phyloP scores from a whole-genome alignment of 108 stramenopile species.

The Chaetoceros muelleri region DNA sequence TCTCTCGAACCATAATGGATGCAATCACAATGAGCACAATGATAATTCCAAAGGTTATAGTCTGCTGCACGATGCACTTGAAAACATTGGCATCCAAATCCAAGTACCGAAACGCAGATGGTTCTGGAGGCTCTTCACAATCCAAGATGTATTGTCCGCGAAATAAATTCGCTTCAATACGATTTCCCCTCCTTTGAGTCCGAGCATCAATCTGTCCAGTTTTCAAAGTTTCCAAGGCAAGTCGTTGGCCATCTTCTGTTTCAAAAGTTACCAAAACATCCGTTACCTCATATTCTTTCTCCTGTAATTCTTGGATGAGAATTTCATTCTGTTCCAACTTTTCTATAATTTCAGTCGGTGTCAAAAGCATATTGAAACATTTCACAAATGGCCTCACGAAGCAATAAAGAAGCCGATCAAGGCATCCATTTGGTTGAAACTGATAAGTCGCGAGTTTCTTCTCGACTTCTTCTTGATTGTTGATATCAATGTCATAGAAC shows the following conservation, averaged over 20 bases:
- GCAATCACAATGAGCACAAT: constrained; percentile 31
- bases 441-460: constrained; percentile 16
- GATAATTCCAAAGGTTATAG: constrained; percentile 32
- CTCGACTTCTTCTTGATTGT: constrained; percentile 30
- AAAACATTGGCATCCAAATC: constrained; percentile 25
- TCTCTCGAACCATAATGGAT: constrained; percentile 12
- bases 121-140: constrained; percentile 49
- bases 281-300: constrained; percentile 37
- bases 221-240: constrained; percentile 39
- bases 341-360: constrained; percentile 26
- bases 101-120: constrained; percentile 44
- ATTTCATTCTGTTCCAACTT: constrained; percentile 23
- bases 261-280: constrained; percentile 75
- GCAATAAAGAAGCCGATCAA: constrained; percentile 17
- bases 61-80: constrained; percentile 15
- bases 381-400: constrained; percentile 22
- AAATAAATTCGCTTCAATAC: constrained; percentile 33
- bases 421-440: constrained; percentile 13
- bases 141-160: constrained; percentile 24
- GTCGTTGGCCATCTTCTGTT: constrained; percentile 66
- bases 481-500: constrained; percentile 27
- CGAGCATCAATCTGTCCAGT: constrained; percentile 29
- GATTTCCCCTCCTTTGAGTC: constrained; percentile 20
- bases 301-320: constrained; percentile 45
- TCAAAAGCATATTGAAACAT: constrained; percentile 23